Conservation (phyloP, 352 stramenopile species). For the Phytophthora macrochlamydospora region DNA sequence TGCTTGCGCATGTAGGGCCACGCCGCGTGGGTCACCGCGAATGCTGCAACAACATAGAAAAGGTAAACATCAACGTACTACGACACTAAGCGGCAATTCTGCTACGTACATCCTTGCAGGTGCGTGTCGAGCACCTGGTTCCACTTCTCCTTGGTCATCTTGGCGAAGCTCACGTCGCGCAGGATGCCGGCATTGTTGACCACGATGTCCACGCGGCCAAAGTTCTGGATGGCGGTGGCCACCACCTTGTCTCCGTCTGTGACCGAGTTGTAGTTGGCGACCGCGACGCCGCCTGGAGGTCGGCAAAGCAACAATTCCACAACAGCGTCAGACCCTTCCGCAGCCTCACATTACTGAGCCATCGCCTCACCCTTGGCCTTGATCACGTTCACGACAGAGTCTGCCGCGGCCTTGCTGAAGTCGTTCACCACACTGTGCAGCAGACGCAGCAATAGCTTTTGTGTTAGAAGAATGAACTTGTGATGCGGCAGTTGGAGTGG, state of each 20-base stretch:
- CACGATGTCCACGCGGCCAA: conserved; percentile 83
- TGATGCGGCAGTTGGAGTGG: background rate
- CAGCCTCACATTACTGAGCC: background rate
- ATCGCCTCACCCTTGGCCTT: conserved; percentile 58
- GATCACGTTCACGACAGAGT: conserved; percentile 82
- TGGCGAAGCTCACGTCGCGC: conserved; percentile 89
- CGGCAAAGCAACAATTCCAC: background rate
- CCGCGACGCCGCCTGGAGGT: conserved; percentile 56
- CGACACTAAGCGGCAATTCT: too few relatives aligned
- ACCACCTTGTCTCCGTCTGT: conserved; percentile 87
- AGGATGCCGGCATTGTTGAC: conserved; percentile 96
- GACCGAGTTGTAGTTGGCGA: conserved; percentile 87
- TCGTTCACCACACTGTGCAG: conserved; percentile 74
- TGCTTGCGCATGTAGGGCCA: conserved; percentile 91
- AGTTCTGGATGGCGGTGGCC: conserved; percentile 68
- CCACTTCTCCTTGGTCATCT: conserved; percentile 91
- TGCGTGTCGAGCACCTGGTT: conserved; percentile 86
- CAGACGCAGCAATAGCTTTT: background rate
- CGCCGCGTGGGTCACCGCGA: conserved; percentile 81
- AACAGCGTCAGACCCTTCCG: conserved; percentile 8
- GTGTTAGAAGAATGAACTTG: too few relatives aligned
- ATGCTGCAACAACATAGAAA: conserved; percentile 42
- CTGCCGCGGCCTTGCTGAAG: conserved; percentile 63
- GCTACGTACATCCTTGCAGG: conserved; percentile 70
- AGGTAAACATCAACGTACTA: background rate